A percentile compares a stretch with the other conserved stretches of the same genome.
Evolutionary conservation across 768 basidiomycete genomes (phyloP).

Genomic region (Trametes gibbosa): DNA sequence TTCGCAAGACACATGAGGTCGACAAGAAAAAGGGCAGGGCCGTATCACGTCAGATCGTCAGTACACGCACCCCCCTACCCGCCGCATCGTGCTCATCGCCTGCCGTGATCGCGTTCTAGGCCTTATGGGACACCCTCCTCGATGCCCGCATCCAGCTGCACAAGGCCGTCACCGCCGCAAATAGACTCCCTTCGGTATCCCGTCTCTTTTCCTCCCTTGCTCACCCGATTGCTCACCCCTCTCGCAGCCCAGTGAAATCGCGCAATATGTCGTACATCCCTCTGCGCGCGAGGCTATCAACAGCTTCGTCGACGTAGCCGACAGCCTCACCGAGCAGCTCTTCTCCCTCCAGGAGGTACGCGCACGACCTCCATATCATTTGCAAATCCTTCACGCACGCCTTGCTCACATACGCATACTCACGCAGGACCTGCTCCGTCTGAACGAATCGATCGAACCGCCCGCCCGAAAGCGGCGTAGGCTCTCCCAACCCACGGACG

Average conservation of each 20-base stretch:
- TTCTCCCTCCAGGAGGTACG: constrained; percentile 66
- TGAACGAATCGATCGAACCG: constrained; percentile 45
- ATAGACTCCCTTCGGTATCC: constrained; percentile 64
- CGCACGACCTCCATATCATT: neutral
- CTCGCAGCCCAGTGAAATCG: constrained; percentile 35
- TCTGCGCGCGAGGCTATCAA: constrained; percentile 46
- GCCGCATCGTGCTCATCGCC: constrained; percentile 2
- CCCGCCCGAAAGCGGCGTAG: constrained; percentile 61
- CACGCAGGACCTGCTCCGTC: constrained; percentile 25
- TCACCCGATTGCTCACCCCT: constrained; percentile 26
- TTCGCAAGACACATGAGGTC: constrained; percentile 60
- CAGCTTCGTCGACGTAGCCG: constrained; percentile 59
- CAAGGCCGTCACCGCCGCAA: constrained; percentile 66
- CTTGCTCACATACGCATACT: neutral
- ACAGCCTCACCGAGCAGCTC: constrained; percentile 62
- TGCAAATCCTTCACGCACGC: too few species aligned
- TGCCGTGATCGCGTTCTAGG: constrained; percentile 39
- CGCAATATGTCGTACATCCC: constrained; percentile 27
- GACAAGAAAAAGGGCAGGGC: constrained; percentile 83
- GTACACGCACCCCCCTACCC: neutral
- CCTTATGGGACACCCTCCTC: constrained; percentile 81
- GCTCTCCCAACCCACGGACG: constrained; percentile 34
- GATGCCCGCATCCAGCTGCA: constrained; percentile 92
- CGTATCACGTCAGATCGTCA: constrained; percentile 77
- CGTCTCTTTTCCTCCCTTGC: neutral